phyloP scores from a whole-genome alignment of 2,329 filamentous ascomycete genomes.

The Colletotrichum coccodes region DNA sequence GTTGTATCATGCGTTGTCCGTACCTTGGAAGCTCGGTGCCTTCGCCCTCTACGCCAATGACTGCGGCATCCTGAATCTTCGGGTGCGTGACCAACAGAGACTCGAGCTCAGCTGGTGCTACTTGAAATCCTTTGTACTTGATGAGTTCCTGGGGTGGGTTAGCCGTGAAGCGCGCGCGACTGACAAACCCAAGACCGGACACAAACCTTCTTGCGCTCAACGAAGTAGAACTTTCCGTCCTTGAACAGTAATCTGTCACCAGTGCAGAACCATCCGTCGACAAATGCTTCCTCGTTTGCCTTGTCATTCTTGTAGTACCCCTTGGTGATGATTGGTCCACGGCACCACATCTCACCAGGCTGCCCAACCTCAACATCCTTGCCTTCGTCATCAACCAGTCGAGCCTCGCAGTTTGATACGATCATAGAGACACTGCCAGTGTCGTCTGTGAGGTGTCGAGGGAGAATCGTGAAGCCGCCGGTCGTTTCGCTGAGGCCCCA shows the following conservation, averaged over 20 bases:
- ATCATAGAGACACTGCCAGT: conserved; percentile 58
- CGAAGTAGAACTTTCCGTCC: conserved; percentile 77
- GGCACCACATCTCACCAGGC: conserved; percentile 72
- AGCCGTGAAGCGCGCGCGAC: neutral
- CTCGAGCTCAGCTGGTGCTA: conserved; percentile 73
- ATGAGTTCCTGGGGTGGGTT: conserved; percentile 61
- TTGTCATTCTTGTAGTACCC: conserved; percentile 77
- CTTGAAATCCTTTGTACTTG: conserved; percentile 72
- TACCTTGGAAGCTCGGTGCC: conserved; percentile 59
- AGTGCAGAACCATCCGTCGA: conserved; percentile 76
- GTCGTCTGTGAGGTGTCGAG: conserved; percentile 49
- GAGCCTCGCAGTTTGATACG: conserved; percentile 47
- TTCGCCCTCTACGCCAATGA: conserved; percentile 64
- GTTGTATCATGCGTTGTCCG: conserved; percentile 47
- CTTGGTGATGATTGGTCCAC: conserved; percentile 77
- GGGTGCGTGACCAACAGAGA: conserved; percentile 52
- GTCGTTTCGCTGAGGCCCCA: conserved; percentile 70
- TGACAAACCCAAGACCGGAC: neutral
- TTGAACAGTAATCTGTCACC: conserved; percentile 83
- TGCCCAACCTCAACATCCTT: conserved; percentile 50
- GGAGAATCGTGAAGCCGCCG: conserved; percentile 57
- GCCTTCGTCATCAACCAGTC: conserved; percentile 51
- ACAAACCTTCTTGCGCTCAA: conserved; percentile 77
- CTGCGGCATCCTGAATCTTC: conserved; percentile 65
- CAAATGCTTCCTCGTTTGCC: conserved; percentile 70